A percentile compares a stretch with the other conserved stretches of the same genome.
These are phyloP conservation scores for Citrullus mucosospermus DNA, from an alignment of 306 rosid genomes.

Conservation along the genomic window DNA sequence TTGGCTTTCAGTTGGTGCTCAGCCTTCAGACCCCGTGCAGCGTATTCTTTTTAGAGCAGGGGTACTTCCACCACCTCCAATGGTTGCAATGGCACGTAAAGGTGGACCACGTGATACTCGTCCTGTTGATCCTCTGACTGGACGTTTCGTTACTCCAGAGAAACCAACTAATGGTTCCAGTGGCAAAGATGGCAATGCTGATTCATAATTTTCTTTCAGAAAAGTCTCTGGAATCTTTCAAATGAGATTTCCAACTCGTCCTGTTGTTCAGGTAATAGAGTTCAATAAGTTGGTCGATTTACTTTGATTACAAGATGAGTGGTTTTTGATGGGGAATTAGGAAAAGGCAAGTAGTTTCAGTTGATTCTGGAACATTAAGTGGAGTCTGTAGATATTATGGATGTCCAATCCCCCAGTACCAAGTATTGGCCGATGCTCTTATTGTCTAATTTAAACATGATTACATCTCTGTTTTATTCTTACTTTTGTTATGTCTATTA, in stretches of 20 bases:
- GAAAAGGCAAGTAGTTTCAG: background rate
- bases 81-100: conserved; percentile 75
- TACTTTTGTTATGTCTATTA: background rate
- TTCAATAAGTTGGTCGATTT: background rate
- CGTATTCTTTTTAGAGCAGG: conserved; percentile 80
- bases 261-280: background rate
- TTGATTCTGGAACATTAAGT: background rate
- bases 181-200: background rate
- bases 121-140: conserved; percentile 52
- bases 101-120: conserved; percentile 68
- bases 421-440: background rate
- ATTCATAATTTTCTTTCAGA: background rate
- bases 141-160: conserved; percentile 35
- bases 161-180: conserved; percentile 7
- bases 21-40: conserved; percentile 83
- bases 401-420: background rate
- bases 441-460: background rate
- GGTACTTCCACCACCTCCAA: conserved; percentile 74
- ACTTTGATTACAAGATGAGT: background rate
- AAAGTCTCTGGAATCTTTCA: background rate
- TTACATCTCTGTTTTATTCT: background rate
- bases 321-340: background rate
- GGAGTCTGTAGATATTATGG: background rate
- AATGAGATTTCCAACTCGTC: background rate
- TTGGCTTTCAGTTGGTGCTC: conserved; percentile 97